Percentiles rank a stretch among this genome's conserved stretches.
These are phyloP conservation scores for Fennellomyces sp. DNA, from an alignment of 371 early-diverging fungal genomes.

Conservation along the genomic window DNA sequence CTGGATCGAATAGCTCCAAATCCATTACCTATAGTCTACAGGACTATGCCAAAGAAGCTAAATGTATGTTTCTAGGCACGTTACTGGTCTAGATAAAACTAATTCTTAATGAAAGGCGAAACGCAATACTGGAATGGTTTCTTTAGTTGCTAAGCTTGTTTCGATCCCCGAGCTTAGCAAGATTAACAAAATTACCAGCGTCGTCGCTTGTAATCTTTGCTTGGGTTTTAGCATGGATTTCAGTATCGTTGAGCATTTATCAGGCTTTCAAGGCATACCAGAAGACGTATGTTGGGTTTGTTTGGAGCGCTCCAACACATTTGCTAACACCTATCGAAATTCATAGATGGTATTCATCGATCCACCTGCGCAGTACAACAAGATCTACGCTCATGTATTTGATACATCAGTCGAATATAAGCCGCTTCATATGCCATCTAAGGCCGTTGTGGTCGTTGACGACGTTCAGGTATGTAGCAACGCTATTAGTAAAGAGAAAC, in stretches of 20 bases:
- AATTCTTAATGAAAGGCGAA: constrained; percentile 23
- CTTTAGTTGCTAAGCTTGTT: constrained; percentile 50
- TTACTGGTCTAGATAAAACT: not conserved
- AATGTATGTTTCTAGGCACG: constrained; percentile 37
- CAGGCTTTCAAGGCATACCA: constrained; percentile 50
- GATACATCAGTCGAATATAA: constrained; percentile 60
- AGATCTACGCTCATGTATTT: constrained; percentile 45
- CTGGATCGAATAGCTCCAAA: constrained; percentile 27
- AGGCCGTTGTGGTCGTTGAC: constrained; percentile 52
- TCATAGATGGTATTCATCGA: constrained; percentile 46
- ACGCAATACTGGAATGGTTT: constrained; percentile 52
- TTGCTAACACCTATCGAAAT: too few species aligned
- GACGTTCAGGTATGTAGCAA: constrained; percentile 50
- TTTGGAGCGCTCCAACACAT: not conserved
- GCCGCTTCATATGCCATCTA: constrained; percentile 52
- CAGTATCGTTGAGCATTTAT: constrained; percentile 45
- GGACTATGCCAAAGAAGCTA: constrained; percentile 51
- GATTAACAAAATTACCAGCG: constrained; percentile 54
- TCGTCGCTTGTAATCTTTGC: constrained; percentile 53
- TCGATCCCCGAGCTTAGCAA: constrained; percentile 41
- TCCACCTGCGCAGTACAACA: constrained; percentile 52
- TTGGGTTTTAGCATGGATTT: constrained; percentile 43
- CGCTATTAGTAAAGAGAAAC: not conserved
- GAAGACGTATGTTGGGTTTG: constrained; percentile 27
- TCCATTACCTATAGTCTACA: constrained; percentile 37